Conservation (phyloP, 805 yeast genomes). For the Ogataea dorogensis region DNA sequence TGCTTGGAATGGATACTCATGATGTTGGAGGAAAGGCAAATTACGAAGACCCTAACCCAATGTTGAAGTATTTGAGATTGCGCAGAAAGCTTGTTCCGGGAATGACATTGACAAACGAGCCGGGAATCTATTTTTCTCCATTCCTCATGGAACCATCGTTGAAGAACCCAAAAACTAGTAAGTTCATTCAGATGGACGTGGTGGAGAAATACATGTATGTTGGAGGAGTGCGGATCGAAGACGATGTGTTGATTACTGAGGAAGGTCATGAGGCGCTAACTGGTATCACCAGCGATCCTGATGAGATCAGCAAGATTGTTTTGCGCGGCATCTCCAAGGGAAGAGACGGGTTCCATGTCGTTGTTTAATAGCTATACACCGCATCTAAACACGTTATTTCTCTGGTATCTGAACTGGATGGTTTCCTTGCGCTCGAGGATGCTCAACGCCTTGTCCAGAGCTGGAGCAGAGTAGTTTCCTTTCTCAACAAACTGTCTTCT, state of each 20-base stretch:
- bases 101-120: slow-evolving; percentile 93
- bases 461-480: slow-evolving; percentile 56
- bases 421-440: slow-evolving; percentile 83
- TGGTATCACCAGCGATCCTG: slow-evolving; percentile 79
- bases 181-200: slow-evolving; percentile 62
- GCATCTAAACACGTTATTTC: slow-evolving; percentile 74
- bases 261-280: slow-evolving; percentile 82
- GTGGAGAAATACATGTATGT: slow-evolving; percentile 78
- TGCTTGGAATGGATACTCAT: slow-evolving; percentile 93
- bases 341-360: slow-evolving; percentile 57
- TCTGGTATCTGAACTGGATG: slow-evolving; percentile 84
- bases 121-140: slow-evolving; percentile 90
- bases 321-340: slow-evolving; percentile 65
- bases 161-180: slow-evolving; percentile 46
- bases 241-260: slow-evolving; percentile 77
- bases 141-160: slow-evolving; percentile 68
- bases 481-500: slow-evolving; percentile 77
- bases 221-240: slow-evolving; percentile 98
- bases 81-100: slow-evolving; percentile 68
- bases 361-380: slow-evolving; percentile 46
- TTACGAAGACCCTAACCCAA: slow-evolving; percentile 78
- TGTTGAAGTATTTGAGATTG: slow-evolving; percentile 73
- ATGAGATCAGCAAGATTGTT: slow-evolving; percentile 76
- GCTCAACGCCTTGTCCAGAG: slow-evolving; percentile 78
- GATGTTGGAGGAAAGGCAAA: slow-evolving; percentile 91